Evolutionary conservation across 2,329 filamentous ascomycete genomes (phyloP).

Genomic region (Hymenoscyphus albidus): DNA sequence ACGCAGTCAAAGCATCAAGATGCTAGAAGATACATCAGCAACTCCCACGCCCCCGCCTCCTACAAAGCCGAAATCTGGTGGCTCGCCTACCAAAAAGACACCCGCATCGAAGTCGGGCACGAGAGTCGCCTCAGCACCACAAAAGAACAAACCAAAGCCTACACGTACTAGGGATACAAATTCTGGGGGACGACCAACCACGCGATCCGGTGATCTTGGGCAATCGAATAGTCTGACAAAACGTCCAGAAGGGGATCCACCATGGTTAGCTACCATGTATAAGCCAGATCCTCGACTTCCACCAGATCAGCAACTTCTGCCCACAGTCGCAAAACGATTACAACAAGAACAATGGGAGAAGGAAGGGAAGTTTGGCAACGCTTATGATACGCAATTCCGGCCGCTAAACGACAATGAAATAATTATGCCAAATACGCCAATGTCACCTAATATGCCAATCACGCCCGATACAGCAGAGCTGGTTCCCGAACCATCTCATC

Average conservation of each 20-base stretch:
- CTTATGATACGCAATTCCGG: constrained; percentile 84
- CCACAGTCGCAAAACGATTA: constrained; percentile 85
- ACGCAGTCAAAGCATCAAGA: constrained; percentile 64
- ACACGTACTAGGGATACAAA: constrained; percentile 48
- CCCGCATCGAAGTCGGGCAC: constrained; percentile 28
- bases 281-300: constrained; percentile 92
- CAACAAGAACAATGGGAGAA: constrained; percentile 95
- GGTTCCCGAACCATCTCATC: constrained; percentile 25
- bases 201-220: constrained; percentile 55
- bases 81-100: constrained; percentile 51
- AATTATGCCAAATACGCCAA: constrained; percentile 21
- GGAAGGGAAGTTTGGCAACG: constrained; percentile 78
- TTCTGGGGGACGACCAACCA: constrained; percentile 54
- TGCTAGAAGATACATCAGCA: constrained; percentile 50
- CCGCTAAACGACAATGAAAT: constrained; percentile 68
- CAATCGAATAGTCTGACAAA: constrained; percentile 43
- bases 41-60: constrained; percentile 35
- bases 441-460: constrained; percentile 28
- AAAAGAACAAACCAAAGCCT: constrained; percentile 57
- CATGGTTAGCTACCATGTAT: constrained; percentile 92
- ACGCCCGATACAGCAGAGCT: constrained; percentile 31
- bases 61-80: constrained; percentile 38
- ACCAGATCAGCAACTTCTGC: constrained; percentile 91
- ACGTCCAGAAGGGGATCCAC: constrained; percentile 87
- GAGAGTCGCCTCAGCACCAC: constrained; percentile 35